Evolutionary conservation across 257 asterid species (phyloP).

Genomic region (Plantago major): DNA sequence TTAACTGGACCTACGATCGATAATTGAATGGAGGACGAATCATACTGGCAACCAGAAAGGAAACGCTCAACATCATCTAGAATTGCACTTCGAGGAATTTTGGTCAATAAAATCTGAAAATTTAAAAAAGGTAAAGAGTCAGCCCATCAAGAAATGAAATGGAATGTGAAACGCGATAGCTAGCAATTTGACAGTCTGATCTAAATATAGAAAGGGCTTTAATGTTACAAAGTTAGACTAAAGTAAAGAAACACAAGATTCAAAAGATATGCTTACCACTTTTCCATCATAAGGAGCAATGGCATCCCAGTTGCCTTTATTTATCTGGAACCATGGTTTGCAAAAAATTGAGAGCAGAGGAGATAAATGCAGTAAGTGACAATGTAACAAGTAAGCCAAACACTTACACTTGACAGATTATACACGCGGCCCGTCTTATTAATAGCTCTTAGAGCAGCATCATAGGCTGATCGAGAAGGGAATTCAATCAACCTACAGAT

Average conservation of each 20-base stretch:
- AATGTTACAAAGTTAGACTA: too few species aligned
- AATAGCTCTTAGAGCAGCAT: conserved; percentile 41
- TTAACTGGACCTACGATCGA: too few species aligned
- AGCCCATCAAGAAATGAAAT: too few species aligned
- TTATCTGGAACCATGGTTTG: conserved; percentile 41
- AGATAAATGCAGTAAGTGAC: not conserved
- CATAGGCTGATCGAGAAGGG: conserved; percentile 41
- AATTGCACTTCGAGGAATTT: conserved; percentile 62
- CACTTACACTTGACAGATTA: conserved; percentile 53
- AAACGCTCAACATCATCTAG: conserved; percentile 73
- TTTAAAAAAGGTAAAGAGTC: not conserved
- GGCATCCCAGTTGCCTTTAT: conserved; percentile 51
- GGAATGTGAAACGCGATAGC: not conserved
- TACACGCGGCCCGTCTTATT: conserved; percentile 47
- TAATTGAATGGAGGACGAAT: conserved; percentile 55
- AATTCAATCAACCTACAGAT: conserved; percentile 61
- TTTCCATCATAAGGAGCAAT: conserved; percentile 60
- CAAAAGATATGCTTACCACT: conserved; percentile 51
- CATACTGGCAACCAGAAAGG: conserved; percentile 69
- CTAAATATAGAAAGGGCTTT: not conserved
- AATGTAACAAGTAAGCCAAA: not conserved
- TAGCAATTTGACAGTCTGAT: conserved; percentile 14
- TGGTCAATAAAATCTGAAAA: conserved; percentile 53
- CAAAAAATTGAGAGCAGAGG: conserved; percentile 11
- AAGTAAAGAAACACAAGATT: conserved; percentile 13